Percentiles rank a stretch among this genome's conserved stretches.
Conservation (phyloP, 2,329 filamentous ascomycete genomes). For the Fusarium illudens region DNA sequence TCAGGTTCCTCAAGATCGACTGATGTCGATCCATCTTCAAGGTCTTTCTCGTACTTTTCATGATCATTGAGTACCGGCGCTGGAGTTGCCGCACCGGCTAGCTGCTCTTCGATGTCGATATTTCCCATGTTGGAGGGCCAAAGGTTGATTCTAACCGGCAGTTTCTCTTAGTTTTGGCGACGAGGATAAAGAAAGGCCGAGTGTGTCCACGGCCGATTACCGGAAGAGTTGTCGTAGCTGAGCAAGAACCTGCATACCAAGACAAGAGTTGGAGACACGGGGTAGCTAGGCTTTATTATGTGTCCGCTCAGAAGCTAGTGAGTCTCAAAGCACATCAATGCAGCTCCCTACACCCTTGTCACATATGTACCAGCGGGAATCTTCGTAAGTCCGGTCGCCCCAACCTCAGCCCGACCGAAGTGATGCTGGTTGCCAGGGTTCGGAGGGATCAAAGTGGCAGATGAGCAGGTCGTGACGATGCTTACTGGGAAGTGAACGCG, state of each 20-base stretch:
- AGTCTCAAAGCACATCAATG: not conserved
- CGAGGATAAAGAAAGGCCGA: not conserved
- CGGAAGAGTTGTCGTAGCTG: not conserved
- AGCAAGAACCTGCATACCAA: not conserved
- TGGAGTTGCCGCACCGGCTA: constrained; percentile 10
- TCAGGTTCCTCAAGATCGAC: constrained; percentile 29
- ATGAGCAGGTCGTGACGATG: not conserved
- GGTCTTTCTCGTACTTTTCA: constrained; percentile 22
- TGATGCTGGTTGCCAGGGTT: not conserved
- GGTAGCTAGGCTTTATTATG: not conserved
- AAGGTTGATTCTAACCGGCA: not conserved
- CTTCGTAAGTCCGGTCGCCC: constrained; percentile 25
- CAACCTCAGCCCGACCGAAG: not conserved
- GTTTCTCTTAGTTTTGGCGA: not conserved
- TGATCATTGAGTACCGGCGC: constrained; percentile 1
- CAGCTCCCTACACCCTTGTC: not conserved
- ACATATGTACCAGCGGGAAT: constrained; percentile 4
- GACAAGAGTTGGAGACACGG: not conserved
- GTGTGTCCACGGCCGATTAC: not conserved
- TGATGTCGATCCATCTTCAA: constrained; percentile 35
- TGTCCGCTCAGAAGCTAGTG: not conserved
- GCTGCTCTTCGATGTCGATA: constrained; percentile 14
- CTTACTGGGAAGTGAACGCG: not conserved
- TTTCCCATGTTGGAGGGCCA: constrained; percentile 18
- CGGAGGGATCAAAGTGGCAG: constrained; percentile 3